Base-by-base conservation (phyloP, 352 stramenopile species). In the Achlya hypogyna region DNA sequence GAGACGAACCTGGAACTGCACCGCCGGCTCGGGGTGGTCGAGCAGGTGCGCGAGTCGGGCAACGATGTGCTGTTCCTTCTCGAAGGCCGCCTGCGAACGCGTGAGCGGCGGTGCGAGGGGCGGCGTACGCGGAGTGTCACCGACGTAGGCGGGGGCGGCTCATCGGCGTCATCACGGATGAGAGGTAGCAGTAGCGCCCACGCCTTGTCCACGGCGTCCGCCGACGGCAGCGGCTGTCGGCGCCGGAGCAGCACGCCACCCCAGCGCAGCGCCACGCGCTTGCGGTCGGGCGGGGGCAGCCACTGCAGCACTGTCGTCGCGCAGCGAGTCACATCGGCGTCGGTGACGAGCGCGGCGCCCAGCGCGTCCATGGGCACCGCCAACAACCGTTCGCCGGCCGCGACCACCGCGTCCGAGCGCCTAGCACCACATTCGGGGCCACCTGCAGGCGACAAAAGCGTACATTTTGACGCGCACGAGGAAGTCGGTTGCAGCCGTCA, bases 41-140 rank as follows among this genome's bases (percentile, higher is more conserved):
- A 99, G 76, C n/a, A 98, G 70, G 69, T 98, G 91, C 20, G 98
- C 73, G 5, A 99, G 69, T 62, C 96, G 97, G 18, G 93, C 89
- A 25, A 99, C 79, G 16, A 96, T 75, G 20, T 87, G 74, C 69
- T 98, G 90, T 67, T 99, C 95, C 32, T 78, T 62, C 70, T 89
- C 87, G 69, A 93, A 89, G 4, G 75, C 78, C 71, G 86, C 70
- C 42, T 76, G 72, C n/a, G 0, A 29, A 62, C 6, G 16, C 18
- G 2, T 40, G 12, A 14, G 27, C 2, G 70, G 35, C 5, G 63
- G 16, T 6, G 16, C 49, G 23, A 34, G 49, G 49, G 29, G 49
- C 25, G 12, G 32, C 16, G 52, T 63, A 5, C 63, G 34, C 27
- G 74, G 59, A 9, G 47, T 8, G 63, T 14, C 4, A 63, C 49